Evolutionary conservation across 768 basidiomycete species (phyloP), one percentile per base, ranked within the genome.

Genomic region (Leucosporidium yakuticum): DNA sequence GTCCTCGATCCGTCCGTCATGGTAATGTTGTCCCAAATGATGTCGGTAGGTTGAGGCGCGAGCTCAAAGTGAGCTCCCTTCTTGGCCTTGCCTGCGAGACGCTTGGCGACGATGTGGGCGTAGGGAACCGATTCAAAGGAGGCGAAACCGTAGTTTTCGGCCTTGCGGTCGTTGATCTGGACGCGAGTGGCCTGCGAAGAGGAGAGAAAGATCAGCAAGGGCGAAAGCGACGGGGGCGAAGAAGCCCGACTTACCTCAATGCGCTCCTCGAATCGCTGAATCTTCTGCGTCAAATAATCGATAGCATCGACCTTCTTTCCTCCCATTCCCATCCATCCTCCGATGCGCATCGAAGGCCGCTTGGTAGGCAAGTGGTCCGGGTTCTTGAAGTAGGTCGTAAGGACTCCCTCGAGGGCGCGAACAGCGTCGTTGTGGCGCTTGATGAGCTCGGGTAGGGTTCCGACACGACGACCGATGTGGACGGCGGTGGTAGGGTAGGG

Each of bases 391-490:
- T 96, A 97, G 63, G 85, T 86, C 65, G 97, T 95, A 39, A 99
- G 84, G 60, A 92, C 83, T 48, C 85, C 82, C 78, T 99, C 96
- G 65, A 98, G 85, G 74, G 95, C 87, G 58, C 89, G 83, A n/a
- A 99, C 95, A n/a, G 91, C 88, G 63, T 86, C 81, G 78, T 98
- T 98, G 73, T 94, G 91, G 74, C 87, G 88, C 65, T 95, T 89
- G 70, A 99, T 90, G 64, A 96, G 81, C 67, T 91, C 87, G 0
- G 96, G 92, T 21, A 98, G 86, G 65, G 86, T 83, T 32, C 93
- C 95, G 44, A 97, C 88, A 73, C 85, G 85, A 27, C 91, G 86
- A 29, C 91, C 88, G 61, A 94, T 87, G 79, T 93, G 90, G 9
- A 94, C 91, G 29, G 89, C 87, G 2, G 90, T 91, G 0, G 92